A percentile compares a stretch with the other conserved stretches of the same genome.
Evolutionary conservation across 1,284 basidiomycete genomes (phyloP).

Genomic region (Cutaneotrichosporon dermatis): DNA sequence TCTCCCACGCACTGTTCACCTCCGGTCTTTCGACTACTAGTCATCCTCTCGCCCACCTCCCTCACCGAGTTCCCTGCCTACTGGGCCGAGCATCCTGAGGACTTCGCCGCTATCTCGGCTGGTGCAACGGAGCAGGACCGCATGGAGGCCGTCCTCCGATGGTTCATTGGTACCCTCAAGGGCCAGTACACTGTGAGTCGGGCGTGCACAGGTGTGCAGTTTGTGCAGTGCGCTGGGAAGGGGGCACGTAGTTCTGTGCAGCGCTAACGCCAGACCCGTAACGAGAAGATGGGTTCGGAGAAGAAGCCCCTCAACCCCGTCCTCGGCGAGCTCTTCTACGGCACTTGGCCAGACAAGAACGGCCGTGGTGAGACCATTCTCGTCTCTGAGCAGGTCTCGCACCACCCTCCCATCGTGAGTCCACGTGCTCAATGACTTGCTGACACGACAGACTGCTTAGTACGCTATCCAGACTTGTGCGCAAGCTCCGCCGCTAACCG

Average conservation of each 20-base stretch:
- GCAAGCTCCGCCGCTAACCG: conserved; percentile 38
- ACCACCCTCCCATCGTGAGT: conserved; percentile 74
- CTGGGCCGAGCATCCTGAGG: conserved; percentile 83
- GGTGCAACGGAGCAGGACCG: conserved; percentile 67
- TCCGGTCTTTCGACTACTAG: conserved; percentile 14
- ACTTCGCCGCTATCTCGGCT: conserved; percentile 77
- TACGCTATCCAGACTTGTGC: conserved; percentile 8
- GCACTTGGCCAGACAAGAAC: conserved; percentile 75
- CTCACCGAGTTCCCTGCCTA: conserved; percentile 79
- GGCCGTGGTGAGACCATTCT: conserved; percentile 80
- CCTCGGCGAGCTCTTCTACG: conserved; percentile 92
- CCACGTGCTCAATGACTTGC: background rate
- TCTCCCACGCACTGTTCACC: too few relatives aligned
- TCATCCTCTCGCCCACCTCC: conserved; percentile 76
- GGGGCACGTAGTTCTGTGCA: too few relatives aligned
- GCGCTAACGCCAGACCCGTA: conserved; percentile 57
- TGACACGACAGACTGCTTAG: conserved; percentile 48
- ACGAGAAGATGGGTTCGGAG: conserved; percentile 90
- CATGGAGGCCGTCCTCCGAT: conserved; percentile 70
- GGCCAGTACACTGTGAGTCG: conserved; percentile 74
- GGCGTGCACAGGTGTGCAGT: too few relatives aligned
- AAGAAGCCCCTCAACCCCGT: conserved; percentile 98
- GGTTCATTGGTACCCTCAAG: conserved; percentile 92
- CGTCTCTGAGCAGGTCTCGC: conserved; percentile 94
- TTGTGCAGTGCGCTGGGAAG: too few relatives aligned